Evolutionary conservation across 306 rosid genomes (phyloP), one percentile per base, ranked within the genome.

Genomic region (Adenanthera pavonina): DNA sequence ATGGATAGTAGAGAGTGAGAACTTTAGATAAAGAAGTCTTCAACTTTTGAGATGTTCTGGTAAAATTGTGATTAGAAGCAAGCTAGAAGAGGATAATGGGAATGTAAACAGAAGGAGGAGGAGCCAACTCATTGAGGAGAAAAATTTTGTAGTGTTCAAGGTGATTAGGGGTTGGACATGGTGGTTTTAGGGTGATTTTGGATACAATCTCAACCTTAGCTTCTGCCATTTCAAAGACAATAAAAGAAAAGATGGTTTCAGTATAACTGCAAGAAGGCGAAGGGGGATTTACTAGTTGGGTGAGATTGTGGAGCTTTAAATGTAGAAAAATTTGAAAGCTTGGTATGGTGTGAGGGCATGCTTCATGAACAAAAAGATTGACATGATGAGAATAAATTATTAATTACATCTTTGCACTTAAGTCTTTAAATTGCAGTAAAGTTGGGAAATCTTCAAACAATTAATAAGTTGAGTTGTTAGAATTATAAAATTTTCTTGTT

Each of bases 91-190:
- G 80, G 40, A 78, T 16, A n/a, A 83, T 0, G 3, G 86, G 69
- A 35, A 72, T 47, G 5, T 52, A 80, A 36, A 34, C 36, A 8
- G 10, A 3, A 30, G 59, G 8, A 53, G 75, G 49, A 8, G 87
- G 87, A 33, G 79, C 49, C 19, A 85, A 0, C 35, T 81, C 80
- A 59, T 85, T 85, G 2, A 77, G 69, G 51, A 85, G 69, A 25
- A 80, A 85, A 64, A 81, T 6, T 56, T 85, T 76, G 77, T 43
- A 65, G 48, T 71, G 43, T 19, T 40, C n/a, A 25, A 76, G 76
- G 9, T 75, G 66, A 65, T 56, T 0, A 40, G 88, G 82, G 35
- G 88, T 85, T 65, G 82, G 44, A 52, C 80, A 64, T 0, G 67
- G 77, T 64, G 85, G 88, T 17, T 71, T 80, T 0, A 80, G 72